Evolutionary conservation across 495 filamentous ascomycete genomes (phyloP).

Genomic region (Aspergillus baeticus): DNA sequence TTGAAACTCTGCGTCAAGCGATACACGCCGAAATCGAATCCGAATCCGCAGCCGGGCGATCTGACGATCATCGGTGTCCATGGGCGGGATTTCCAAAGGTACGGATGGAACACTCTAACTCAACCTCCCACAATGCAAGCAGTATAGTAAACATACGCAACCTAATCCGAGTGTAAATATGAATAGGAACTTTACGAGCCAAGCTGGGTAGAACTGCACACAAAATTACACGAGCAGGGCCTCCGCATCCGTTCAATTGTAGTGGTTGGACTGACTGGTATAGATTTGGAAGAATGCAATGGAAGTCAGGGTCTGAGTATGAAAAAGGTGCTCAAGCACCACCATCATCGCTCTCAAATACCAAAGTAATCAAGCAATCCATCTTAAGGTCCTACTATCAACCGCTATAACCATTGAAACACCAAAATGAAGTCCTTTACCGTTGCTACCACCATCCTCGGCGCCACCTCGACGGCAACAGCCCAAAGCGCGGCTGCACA

Average conservation of each 20-base stretch:
- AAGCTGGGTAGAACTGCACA: slow-evolving; percentile 64
- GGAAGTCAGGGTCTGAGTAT: too few relatives aligned
- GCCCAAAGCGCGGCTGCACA: background rate
- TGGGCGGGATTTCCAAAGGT: slow-evolving; percentile 16
- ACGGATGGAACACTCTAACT: background rate
- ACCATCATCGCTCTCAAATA: too few relatives aligned
- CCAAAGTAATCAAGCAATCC: too few relatives aligned
- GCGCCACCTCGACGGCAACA: background rate
- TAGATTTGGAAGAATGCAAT: too few relatives aligned
- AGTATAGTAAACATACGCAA: background rate
- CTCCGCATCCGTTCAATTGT: slow-evolving; percentile 53
- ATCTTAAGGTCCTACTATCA: too few relatives aligned
- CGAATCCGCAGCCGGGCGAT: slow-evolving; percentile 52
- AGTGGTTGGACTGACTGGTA: too few relatives aligned
- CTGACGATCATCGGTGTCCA: slow-evolving; percentile 50
- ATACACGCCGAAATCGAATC: slow-evolving; percentile 60
- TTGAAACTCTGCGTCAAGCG: slow-evolving; percentile 59
- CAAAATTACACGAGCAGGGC: background rate
- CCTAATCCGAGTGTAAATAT: too few relatives aligned
- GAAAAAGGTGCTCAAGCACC: too few relatives aligned
- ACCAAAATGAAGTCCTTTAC: too few relatives aligned
- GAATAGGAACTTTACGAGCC: slow-evolving; percentile 71
- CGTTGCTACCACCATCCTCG: too few relatives aligned
- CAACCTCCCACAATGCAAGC: background rate
- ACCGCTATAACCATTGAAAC: too few relatives aligned